phyloP scores from a whole-genome alignment of 768 basidiomycete genomes.

The Mycena albidolilacea region DNA sequence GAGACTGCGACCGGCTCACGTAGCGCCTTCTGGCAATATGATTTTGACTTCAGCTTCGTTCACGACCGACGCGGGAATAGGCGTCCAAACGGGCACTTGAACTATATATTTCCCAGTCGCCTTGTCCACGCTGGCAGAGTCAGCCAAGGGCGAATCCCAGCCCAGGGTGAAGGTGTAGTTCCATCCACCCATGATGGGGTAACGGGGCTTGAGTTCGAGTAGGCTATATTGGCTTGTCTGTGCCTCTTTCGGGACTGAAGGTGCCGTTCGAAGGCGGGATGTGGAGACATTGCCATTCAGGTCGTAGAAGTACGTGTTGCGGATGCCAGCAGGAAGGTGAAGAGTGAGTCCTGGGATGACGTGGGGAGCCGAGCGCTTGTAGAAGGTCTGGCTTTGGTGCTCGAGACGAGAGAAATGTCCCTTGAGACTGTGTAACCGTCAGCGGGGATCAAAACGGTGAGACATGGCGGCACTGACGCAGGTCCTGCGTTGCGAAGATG shows the following conservation, averaged over 20 bases:
- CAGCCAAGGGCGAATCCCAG: slow-evolving; percentile 90
- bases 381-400: slow-evolving; percentile 84
- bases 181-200: slow-evolving; percentile 97
- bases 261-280: slow-evolving; percentile 82
- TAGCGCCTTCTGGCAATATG: slow-evolving; percentile 95
- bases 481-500: slow-evolving; percentile 92
- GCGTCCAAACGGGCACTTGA: slow-evolving; percentile 89
- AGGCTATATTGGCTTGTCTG: slow-evolving; percentile 70
- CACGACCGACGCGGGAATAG: slow-evolving; percentile 84
- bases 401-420: slow-evolving; percentile 96
- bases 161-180: slow-evolving; percentile 96
- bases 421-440: slow-evolving; percentile 74
- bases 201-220: slow-evolving; percentile 90
- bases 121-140: slow-evolving; percentile 77
- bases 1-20: slow-evolving; percentile 65
- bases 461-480: slow-evolving; percentile 65
- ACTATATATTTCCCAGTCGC: slow-evolving; percentile 78
- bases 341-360: slow-evolving; percentile 82
- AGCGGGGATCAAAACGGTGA: slow-evolving; percentile 21
- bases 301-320: slow-evolving; percentile 91
- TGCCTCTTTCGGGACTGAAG: slow-evolving; percentile 72
- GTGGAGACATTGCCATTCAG: slow-evolving; percentile 97
- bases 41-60: slow-evolving; percentile 85
- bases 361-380: slow-evolving; percentile 76
- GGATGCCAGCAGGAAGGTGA: slow-evolving; percentile 86